Percentiles rank a stretch among this genome's conserved stretches.
phyloP scores from a whole-genome alignment of 1,284 basidiomycete species.

The Cutaneotrichosporon daszewskae region DNA sequence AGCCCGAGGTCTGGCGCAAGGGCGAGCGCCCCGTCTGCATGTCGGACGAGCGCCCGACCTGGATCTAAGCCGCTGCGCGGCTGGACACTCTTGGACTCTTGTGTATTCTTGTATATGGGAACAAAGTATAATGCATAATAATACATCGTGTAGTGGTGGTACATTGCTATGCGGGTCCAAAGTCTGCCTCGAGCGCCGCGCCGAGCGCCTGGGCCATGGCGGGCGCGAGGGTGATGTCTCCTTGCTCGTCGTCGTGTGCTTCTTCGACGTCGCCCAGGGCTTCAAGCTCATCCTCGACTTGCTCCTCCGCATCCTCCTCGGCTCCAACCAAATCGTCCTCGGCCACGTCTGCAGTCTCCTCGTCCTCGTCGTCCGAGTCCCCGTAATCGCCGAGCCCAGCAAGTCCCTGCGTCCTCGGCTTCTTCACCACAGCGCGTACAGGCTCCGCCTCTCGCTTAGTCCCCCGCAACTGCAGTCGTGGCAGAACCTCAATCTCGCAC shows the following conservation, averaged over 20 bases:
- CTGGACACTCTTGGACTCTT: too few species aligned
- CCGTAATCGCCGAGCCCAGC: constrained; percentile 29
- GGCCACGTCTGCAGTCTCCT: constrained; percentile 7
- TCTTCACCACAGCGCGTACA: constrained; percentile 50
- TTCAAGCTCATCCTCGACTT: constrained; percentile 6
- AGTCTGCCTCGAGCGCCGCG: constrained; percentile 20
- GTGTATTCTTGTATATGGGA: too few species aligned
- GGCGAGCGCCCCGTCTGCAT: background rate
- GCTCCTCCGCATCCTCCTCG: constrained; percentile 5
- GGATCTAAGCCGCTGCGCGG: too few species aligned
- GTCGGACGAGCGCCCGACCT: too few species aligned
- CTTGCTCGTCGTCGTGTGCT: too few species aligned
- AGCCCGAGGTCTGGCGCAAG: background rate
- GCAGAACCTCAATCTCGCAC: constrained; percentile 40
- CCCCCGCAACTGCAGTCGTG: constrained; percentile 23
- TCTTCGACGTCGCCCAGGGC: constrained; percentile 2
- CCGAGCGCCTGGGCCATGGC: constrained; percentile 26
- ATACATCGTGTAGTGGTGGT: too few species aligned
- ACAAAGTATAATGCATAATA: too few species aligned
- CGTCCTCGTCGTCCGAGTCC: constrained; percentile 31
- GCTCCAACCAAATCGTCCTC: constrained; percentile 2
- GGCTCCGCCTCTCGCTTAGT: constrained; percentile 4
- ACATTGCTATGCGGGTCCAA: constrained; percentile 7
- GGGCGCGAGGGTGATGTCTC: constrained; percentile 11
- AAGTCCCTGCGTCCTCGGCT: constrained; percentile 42